These are phyloP conservation scores for Colletotrichum sansevieriae DNA, from an alignment of 2,329 filamentous ascomycete species.

Conservation along the genomic window DNA sequence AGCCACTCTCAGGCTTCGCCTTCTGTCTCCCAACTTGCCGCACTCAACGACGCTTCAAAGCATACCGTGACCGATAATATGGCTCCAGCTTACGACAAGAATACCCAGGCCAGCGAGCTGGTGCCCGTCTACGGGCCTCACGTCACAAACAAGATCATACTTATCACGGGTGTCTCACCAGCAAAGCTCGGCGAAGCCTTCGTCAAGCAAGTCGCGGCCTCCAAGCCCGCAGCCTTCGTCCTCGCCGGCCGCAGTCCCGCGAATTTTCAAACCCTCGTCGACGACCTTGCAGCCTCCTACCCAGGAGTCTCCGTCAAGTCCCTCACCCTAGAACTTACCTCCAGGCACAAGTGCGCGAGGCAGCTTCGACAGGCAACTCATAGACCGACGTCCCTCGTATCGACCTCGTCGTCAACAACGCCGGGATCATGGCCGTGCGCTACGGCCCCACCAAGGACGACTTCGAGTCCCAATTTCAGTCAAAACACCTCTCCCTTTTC, in stretches of 20 bases:
- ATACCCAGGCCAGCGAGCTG: slow-evolving; percentile 47
- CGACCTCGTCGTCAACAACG: slow-evolving; percentile 59
- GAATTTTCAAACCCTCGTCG: slow-evolving; percentile 55
- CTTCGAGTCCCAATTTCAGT: slow-evolving; percentile 53
- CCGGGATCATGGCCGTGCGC: slow-evolving; percentile 56
- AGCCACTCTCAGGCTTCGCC: neutral
- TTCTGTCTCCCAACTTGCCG: neutral
- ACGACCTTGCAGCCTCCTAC: slow-evolving; percentile 49
- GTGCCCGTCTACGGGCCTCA: slow-evolving; percentile 46
- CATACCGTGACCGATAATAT: neutral
- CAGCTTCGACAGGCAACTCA: slow-evolving; percentile 52
- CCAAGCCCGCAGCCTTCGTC: slow-evolving; percentile 57
- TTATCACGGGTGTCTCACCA: slow-evolving; percentile 58
- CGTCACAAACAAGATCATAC: slow-evolving; percentile 54
- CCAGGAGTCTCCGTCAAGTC: slow-evolving; percentile 52
- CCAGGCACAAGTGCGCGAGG: slow-evolving; percentile 54
- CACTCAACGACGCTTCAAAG: neutral
- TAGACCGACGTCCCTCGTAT: slow-evolving; percentile 51
- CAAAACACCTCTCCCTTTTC: slow-evolving; percentile 56
- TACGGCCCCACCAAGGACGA: slow-evolving; percentile 52
- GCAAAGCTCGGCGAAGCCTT: slow-evolving; percentile 55
- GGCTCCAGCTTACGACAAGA: slow-evolving; percentile 17
- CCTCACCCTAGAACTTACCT: slow-evolving; percentile 56
- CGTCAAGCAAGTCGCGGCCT: slow-evolving; percentile 51
- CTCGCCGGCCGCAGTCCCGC: slow-evolving; percentile 58